Conservation (phyloP, 257 asterid genomes). For the Primulina tabacum region DNA sequence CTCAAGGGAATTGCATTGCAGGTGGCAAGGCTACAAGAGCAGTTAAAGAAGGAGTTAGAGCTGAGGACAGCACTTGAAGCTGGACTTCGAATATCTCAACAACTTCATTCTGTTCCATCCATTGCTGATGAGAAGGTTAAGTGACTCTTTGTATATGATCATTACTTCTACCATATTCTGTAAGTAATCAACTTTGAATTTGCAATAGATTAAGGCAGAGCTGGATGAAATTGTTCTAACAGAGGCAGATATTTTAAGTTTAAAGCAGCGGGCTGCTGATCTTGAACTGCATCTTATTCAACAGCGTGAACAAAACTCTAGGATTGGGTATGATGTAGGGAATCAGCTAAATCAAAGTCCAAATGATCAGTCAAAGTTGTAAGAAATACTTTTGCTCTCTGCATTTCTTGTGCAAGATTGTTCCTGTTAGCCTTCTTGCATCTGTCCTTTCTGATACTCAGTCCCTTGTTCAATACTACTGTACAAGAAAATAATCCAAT, state of each 20-base stretch:
- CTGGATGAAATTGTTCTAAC: conserved; percentile 63
- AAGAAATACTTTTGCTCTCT: conserved; percentile 25
- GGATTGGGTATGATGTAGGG: conserved; percentile 41
- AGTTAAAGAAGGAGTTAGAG: conserved; percentile 72
- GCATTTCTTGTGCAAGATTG: conserved; percentile 10
- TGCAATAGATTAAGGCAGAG: conserved; percentile 54
- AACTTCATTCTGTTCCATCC: conserved; percentile 43
- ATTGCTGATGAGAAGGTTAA: conserved; percentile 62
- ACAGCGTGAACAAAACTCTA: conserved; percentile 59
- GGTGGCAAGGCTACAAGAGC: conserved; percentile 74
- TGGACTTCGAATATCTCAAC: conserved; percentile 49
- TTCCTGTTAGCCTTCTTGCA: conserved; percentile 21
- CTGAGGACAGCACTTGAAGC: conserved; percentile 70
- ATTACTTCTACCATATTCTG: conserved; percentile 14
- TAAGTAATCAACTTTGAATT: conserved; percentile 29
- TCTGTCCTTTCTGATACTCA: conserved; percentile 9
- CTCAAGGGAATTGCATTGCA: conserved; percentile 31
- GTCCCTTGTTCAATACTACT: not conserved
- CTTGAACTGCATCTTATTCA: conserved; percentile 60
- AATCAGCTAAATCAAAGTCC: conserved; percentile 43
- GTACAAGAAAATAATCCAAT: not conserved
- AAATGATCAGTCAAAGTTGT: conserved; percentile 42
- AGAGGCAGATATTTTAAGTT: conserved; percentile 52
- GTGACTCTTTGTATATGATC: conserved; percentile 12
- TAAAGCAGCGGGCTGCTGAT: conserved; percentile 67